Percentiles rank a stretch among this genome's conserved stretches.
These are phyloP conservation scores for Stenocarpella maydis DNA, from an alignment of 2,329 filamentous ascomycete species.

Conservation along the genomic window DNA sequence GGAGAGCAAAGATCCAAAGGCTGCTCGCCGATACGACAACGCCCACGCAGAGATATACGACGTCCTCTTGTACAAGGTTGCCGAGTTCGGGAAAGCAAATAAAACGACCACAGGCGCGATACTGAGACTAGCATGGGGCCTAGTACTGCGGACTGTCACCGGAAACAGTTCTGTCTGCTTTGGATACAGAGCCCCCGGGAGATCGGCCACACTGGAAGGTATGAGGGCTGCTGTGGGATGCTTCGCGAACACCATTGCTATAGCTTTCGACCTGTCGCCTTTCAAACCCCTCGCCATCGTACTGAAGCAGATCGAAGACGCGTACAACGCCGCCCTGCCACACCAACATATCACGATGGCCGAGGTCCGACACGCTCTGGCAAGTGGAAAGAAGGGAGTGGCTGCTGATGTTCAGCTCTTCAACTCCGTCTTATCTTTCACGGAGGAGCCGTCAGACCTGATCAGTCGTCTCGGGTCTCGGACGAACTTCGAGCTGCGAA, in stretches of 20 bases:
- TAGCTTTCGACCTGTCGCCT: slow-evolving; percentile 45
- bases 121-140: slow-evolving; percentile 66
- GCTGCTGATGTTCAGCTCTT: slow-evolving; percentile 49
- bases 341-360: slow-evolving; percentile 56
- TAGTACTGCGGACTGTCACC: slow-evolving; percentile 63
- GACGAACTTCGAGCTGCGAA: slow-evolving; percentile 44
- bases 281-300: slow-evolving; percentile 45
- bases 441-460: slow-evolving; percentile 49
- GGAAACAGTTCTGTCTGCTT: slow-evolving; percentile 63
- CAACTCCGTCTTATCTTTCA: slow-evolving; percentile 60
- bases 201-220: slow-evolving; percentile 52
- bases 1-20: slow-evolving; percentile 21
- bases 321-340: slow-evolving; percentile 42
- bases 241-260: slow-evolving; percentile 52
- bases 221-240: slow-evolving; percentile 55
- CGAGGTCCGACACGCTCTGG: slow-evolving; percentile 57
- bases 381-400: slow-evolving; percentile 46
- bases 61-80: slow-evolving; percentile 50
- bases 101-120: slow-evolving; percentile 57
- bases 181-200: slow-evolving; percentile 57
- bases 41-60: slow-evolving; percentile 50
- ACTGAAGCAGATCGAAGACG: slow-evolving; percentile 46
- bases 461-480: slow-evolving; percentile 45
- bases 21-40: slow-evolving; percentile 44
- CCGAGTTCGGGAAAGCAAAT: slow-evolving; percentile 53